Conservation (phyloP, 805 yeast genomes). For the Barnettozyma siamensis region DNA sequence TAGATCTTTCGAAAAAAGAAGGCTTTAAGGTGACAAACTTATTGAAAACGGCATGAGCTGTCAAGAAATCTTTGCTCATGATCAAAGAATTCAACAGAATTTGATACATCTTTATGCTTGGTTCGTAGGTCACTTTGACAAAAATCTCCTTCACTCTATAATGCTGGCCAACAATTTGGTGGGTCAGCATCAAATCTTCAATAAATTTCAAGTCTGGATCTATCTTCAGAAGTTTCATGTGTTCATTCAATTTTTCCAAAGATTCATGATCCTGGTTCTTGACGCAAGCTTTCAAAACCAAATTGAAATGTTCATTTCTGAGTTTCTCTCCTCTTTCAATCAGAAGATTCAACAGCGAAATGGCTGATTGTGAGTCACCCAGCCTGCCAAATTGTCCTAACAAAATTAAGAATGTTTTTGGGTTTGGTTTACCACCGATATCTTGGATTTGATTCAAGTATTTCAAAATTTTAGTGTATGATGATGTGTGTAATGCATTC, state of each 20-base stretch:
- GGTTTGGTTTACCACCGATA: slow-evolving; percentile 8
- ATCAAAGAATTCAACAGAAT: slow-evolving; percentile 17
- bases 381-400: slow-evolving; percentile 16
- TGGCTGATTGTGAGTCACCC: slow-evolving; percentile 17
- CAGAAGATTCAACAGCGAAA: slow-evolving; percentile 13
- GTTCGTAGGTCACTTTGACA: neutral
- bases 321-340: slow-evolving; percentile 5
- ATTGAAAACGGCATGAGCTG: slow-evolving; percentile 12
- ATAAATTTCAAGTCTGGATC: slow-evolving; percentile 12
- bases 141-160: slow-evolving; percentile 11
- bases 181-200: slow-evolving; percentile 13
- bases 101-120: slow-evolving; percentile 9
- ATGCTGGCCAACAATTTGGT: slow-evolving; percentile 9
- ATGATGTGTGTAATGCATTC: neutral
- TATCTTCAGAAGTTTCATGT: slow-evolving; percentile 13
- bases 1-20: neutral
- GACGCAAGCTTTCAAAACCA: slow-evolving; percentile 11
- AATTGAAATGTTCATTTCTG: slow-evolving; percentile 7
- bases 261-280: slow-evolving; percentile 9
- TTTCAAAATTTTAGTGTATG: neutral
- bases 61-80: slow-evolving; percentile 1
- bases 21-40: neutral
- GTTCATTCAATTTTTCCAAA: slow-evolving; percentile 6
- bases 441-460: slow-evolving; percentile 5
- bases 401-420: slow-evolving; percentile 13